These are phyloP conservation scores for Ascochyta pisi DNA, from an alignment of 2,329 filamentous ascomycete species.

Conservation along the genomic window DNA sequence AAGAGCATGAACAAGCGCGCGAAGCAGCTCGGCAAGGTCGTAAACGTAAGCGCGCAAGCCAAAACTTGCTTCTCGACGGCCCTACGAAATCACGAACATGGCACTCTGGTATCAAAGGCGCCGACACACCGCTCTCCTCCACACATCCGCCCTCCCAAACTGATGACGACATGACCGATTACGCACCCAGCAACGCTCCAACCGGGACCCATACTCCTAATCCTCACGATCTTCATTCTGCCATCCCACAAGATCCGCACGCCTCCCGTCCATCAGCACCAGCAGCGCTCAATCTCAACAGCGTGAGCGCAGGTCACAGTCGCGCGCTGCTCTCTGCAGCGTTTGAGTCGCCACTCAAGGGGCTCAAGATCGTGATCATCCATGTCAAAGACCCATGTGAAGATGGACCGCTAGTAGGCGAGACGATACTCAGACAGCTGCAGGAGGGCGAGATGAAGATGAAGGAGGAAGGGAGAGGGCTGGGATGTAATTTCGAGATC, in stretches of 20 bases:
- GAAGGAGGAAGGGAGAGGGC: conserved; percentile 58
- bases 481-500: conserved; percentile 83
- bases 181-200: conserved; percentile 13
- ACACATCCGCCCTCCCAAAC: conserved; percentile 5
- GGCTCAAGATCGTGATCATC: conserved; percentile 84
- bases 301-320: conserved; percentile 34
- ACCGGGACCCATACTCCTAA: conserved; percentile 35
- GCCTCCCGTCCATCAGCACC: conserved; percentile 31
- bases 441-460: conserved; percentile 63
- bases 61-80: conserved; percentile 38
- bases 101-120: conserved; percentile 16
- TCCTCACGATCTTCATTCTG: background rate
- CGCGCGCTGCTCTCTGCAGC: conserved; percentile 37
- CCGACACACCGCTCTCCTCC: conserved; percentile 23
- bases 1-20: conserved; percentile 41
- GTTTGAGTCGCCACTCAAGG: conserved; percentile 63
- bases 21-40: conserved; percentile 53
- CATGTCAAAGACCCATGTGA: conserved; percentile 88
- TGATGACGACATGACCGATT: conserved; percentile 44
- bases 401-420: conserved; percentile 70
- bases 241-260: background rate
- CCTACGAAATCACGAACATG: conserved; percentile 19
- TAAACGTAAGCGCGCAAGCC: conserved; percentile 69
- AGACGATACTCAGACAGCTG: conserved; percentile 75
- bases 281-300: conserved; percentile 32